Conservation (phyloP, 2,329 filamentous ascomycete genomes). For the Trichoderma endophyticum region DNA sequence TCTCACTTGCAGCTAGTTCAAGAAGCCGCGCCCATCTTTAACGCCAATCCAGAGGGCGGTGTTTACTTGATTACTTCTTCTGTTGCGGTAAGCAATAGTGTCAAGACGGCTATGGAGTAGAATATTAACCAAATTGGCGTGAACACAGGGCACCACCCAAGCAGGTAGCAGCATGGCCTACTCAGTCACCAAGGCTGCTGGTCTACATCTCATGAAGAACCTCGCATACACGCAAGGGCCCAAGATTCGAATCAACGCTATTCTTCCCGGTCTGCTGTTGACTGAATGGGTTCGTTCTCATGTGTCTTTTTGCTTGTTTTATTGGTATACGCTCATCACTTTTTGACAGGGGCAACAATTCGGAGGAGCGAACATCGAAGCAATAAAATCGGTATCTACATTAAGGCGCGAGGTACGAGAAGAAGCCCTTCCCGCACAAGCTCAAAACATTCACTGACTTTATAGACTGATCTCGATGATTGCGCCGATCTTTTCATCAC, state of each 20-base stretch:
- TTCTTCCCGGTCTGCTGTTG: constrained; percentile 10
- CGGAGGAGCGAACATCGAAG: neutral
- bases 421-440: too few relatives aligned
- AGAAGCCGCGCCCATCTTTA: constrained; percentile 13
- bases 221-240: constrained; percentile 15
- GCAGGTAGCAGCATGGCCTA: constrained; percentile 14
- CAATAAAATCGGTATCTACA: neutral
- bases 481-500: constrained; percentile 4
- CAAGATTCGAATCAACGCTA: constrained; percentile 14
- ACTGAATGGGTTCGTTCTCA: constrained; percentile 14
- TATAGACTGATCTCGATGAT: constrained; percentile 3
- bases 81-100: neutral
- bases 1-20: constrained; percentile 12
- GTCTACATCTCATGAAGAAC: constrained; percentile 12
- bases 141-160: neutral
- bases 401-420: neutral
- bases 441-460: neutral
- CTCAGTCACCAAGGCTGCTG: constrained; percentile 13
- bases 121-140: neutral
- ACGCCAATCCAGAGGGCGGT: constrained; percentile 9
- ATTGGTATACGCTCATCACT: neutral
- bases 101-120: neutral
- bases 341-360: constrained; percentile 1
- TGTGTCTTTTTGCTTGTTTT: neutral
- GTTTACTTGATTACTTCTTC: constrained; percentile 14